Evolutionary conservation across 2,329 filamentous ascomycete species (phyloP).

Genomic region (Venturia aucupariae): DNA sequence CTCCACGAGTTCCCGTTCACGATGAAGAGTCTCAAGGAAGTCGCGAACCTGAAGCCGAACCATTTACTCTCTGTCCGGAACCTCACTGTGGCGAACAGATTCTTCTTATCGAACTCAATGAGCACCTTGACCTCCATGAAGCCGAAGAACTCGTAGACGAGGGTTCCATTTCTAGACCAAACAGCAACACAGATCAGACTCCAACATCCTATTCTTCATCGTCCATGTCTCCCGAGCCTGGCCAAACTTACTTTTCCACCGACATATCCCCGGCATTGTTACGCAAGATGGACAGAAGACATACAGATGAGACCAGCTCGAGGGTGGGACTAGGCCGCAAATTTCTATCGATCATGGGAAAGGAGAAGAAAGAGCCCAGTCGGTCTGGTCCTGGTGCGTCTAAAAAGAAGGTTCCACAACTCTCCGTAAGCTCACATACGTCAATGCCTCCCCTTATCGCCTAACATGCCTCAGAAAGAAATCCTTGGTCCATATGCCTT

Average conservation of each 20-base stretch:
- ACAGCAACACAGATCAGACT: background rate
- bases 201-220: background rate
- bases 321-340: slow-evolving; percentile 10
- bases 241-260: slow-evolving; percentile 8
- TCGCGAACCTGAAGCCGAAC: slow-evolving; percentile 11
- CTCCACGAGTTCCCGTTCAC: background rate
- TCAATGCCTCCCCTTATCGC: slow-evolving; percentile 13
- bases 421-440: background rate
- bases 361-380: slow-evolving; percentile 3
- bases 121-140: slow-evolving; percentile 38
- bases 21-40: slow-evolving; percentile 18
- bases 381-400: background rate
- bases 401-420: background rate
- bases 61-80: slow-evolving; percentile 32
- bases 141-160: slow-evolving; percentile 26
- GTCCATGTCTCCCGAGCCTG: background rate
- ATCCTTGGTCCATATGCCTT: slow-evolving; percentile 40
- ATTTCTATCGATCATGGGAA: slow-evolving; percentile 8
- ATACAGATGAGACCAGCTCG: background rate
- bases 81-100: slow-evolving; percentile 35
- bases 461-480: slow-evolving; percentile 24
- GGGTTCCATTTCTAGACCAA: slow-evolving; percentile 7
- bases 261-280: slow-evolving; percentile 1
- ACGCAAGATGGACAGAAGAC: background rate
- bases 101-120: slow-evolving; percentile 33